Evolutionary conservation across 768 basidiomycete species (phyloP).

Genomic region (Dictyophora rubrovolvata): DNA sequence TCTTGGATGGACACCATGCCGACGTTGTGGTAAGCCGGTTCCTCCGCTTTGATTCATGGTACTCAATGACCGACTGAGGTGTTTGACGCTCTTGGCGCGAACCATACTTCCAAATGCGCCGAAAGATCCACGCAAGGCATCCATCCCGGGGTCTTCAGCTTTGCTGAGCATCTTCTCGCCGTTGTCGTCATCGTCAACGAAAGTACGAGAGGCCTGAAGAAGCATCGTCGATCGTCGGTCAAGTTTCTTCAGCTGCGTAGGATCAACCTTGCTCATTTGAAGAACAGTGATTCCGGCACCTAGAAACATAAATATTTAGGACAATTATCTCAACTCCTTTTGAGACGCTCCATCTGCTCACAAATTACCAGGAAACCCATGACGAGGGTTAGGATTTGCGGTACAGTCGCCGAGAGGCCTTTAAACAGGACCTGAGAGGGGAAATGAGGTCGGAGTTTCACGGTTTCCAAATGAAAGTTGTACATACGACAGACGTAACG

Average conservation of each 20-base stretch:
- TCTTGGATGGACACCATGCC: neutral
- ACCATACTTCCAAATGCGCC: constrained; percentile 12
- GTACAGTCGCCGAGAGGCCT: constrained; percentile 30
- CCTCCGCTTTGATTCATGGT: neutral
- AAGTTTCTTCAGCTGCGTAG: constrained; percentile 26
- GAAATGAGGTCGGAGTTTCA: constrained; percentile 25
- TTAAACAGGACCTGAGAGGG: constrained; percentile 32
- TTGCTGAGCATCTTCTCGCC: constrained; percentile 5
- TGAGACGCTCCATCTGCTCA: neutral
- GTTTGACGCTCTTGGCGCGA: constrained; percentile 8
- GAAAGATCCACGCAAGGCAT: constrained; percentile 24
- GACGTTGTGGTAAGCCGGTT: neutral
- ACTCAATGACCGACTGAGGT: neutral
- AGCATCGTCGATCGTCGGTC: constrained; percentile 35
- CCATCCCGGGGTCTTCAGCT: constrained; percentile 38
- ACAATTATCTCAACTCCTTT: constrained; percentile 11
- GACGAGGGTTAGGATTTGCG: constrained; percentile 33
- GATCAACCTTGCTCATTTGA: constrained; percentile 35
- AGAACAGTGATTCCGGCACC: constrained; percentile 33
- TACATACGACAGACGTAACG: neutral
- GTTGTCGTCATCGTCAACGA: constrained; percentile 18
- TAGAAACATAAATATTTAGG: constrained; percentile 7
- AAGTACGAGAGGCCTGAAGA: constrained; percentile 28
- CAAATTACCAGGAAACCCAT: constrained; percentile 33
- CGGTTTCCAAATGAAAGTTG: neutral